phyloP scores from a whole-genome alignment of 495 filamentous ascomycete genomes.

The Annulohypoxylon moriforme region DNA sequence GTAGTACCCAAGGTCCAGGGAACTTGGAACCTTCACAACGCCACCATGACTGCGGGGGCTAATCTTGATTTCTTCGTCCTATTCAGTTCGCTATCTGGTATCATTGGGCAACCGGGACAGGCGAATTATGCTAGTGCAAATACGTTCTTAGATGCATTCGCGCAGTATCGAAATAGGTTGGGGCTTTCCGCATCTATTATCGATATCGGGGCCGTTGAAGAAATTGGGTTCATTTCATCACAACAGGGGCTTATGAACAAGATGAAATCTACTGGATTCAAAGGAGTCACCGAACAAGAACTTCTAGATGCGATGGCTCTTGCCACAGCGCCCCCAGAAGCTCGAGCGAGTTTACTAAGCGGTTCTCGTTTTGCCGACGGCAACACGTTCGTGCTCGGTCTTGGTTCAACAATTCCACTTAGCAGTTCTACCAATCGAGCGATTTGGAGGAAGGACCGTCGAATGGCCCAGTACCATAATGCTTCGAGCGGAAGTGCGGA shows the following conservation, averaged over 20 bases:
- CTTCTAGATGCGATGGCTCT: slow-evolving; percentile 33
- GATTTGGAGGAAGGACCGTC: slow-evolving; percentile 42
- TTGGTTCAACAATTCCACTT: slow-evolving; percentile 30
- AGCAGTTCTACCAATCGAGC: slow-evolving; percentile 27
- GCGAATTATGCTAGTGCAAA: slow-evolving; percentile 55
- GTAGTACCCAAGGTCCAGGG: slow-evolving; percentile 64
- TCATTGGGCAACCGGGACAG: slow-evolving; percentile 52
- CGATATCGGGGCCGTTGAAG: slow-evolving; percentile 54
- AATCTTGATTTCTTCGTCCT: slow-evolving; percentile 53
- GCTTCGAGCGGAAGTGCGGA: not conserved
- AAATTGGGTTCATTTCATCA: slow-evolving; percentile 43
- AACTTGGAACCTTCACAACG: slow-evolving; percentile 66
- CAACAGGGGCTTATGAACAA: slow-evolving; percentile 24
- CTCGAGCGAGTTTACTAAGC: not conserved
- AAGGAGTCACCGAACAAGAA: slow-evolving; percentile 27
- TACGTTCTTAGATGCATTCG: slow-evolving; percentile 56
- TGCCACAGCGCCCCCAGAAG: slow-evolving; percentile 7
- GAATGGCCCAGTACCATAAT: slow-evolving; percentile 48
- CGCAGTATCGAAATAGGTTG: slow-evolving; percentile 46
- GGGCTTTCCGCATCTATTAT: slow-evolving; percentile 50
- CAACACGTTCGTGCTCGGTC: slow-evolving; percentile 35
- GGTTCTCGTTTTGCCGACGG: slow-evolving; percentile 16
- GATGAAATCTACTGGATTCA: slow-evolving; percentile 29
- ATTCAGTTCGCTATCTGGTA: slow-evolving; percentile 48
- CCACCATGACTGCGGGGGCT: slow-evolving; percentile 39